Evolutionary conservation across 2,329 filamentous ascomycete genomes (phyloP).

Genomic region (Sphaceloma murrayae): DNA sequence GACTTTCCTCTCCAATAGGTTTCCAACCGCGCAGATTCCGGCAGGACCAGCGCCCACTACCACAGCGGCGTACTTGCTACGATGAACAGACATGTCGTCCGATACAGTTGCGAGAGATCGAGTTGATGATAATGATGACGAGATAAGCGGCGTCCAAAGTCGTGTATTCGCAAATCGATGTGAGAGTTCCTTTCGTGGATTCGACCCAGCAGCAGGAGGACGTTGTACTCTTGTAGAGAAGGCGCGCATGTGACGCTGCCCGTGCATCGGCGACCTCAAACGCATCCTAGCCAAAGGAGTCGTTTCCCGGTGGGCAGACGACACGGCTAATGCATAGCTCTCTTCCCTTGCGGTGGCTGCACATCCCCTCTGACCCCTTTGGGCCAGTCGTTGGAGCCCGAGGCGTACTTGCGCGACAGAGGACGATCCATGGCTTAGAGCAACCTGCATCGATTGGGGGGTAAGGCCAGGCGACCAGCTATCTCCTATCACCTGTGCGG

Average conservation of each 20-base stretch:
- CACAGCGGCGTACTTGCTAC: constrained; percentile 40
- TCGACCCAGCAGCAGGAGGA: neutral
- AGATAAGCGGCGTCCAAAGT: no score
- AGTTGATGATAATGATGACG: neutral
- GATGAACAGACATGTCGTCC: constrained; percentile 19
- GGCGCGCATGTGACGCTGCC: constrained; percentile 11
- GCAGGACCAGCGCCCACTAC: constrained; percentile 52
- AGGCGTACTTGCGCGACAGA: constrained; percentile 2
- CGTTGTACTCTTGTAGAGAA: constrained; percentile 9
- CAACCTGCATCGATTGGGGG: constrained; percentile 8
- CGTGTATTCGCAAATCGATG: constrained; percentile 7
- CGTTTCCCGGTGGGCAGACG: no score
- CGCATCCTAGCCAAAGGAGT: constrained; percentile 4
- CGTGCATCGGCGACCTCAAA: constrained; percentile 14
- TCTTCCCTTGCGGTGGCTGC: neutral
- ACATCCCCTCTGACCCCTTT: neutral
- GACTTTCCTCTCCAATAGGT: constrained; percentile 47
- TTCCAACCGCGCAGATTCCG: constrained; percentile 53
- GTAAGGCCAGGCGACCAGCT: constrained; percentile 4
- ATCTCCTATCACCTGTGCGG: constrained; percentile 8
- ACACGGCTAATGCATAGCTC: no score
- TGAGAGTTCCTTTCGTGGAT: constrained; percentile 4
- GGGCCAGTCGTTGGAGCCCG: constrained; percentile 11
- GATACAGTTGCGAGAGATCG: constrained; percentile 9
- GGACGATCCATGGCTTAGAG: constrained; percentile 6